Evolutionary conservation across 768 basidiomycete species (phyloP), one percentile per base, ranked within the genome.

Genomic region (Ephemerocybe angulata): DNA sequence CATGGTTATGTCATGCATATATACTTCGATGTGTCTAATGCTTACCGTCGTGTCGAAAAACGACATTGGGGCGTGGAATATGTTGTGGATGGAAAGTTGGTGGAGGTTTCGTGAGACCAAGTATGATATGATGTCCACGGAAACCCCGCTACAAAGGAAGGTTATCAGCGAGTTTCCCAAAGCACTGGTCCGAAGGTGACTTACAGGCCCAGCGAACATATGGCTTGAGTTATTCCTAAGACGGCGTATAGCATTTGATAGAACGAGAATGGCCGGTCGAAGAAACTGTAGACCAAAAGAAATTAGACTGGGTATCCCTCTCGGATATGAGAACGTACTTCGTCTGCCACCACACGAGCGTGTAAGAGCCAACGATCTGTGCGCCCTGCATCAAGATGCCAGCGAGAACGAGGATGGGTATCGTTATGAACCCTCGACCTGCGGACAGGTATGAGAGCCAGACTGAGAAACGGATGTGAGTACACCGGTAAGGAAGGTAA

Each of bases 31-130:
- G 3, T 8, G 19, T 22, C 29, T 17, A 13, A n/a, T 4, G 50
- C 65, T 59, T 58, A 80, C 81, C 17, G 84, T 85, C 1, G 79
- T 86, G 65, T 90, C 89, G 60, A 90, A 91, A 70, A 88, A 89
- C 1, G 81, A 76, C 84, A 87, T 88, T 0, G 87, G 87, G 0
- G 88, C 87, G 64, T 81, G 77, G 62, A 87, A 83, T 24, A 87
- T 76, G 50, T 82, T 79, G 24, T 67, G 66, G 24, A 86, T 72
- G 0, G 84, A 79, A 42, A 74, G 65, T 47, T 78, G 73, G 62
- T 90, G 87, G 2, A 90, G 68, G 56, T 83, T 85, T 55, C 75
- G 75, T 1, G 86, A 86, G 3, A 84, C 84, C 52, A 77, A 74
- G 62, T 75, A 80, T 0, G 82, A 79, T 65, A 87, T 72, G 17